Evolutionary conservation across 164 flowering plant species (phyloP).

Genomic region (Dillenia turbinata): DNA sequence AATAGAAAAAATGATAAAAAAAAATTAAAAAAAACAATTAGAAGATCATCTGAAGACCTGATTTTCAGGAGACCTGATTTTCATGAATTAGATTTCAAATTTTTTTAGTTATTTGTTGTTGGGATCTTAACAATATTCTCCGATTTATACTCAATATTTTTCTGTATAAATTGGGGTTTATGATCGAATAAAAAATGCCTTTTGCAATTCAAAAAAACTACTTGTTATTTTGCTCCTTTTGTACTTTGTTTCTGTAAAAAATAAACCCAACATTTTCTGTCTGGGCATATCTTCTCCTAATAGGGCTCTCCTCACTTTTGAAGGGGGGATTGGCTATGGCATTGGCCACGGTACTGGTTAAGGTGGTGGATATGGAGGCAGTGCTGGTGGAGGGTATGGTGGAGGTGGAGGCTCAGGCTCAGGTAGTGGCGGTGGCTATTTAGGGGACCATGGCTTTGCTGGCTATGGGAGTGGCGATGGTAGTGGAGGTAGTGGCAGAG

Average conservation of each 20-base stretch:
- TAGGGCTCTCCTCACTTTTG: constrained; percentile 24
- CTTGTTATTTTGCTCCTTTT: no score
- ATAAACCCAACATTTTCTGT: constrained; percentile 11
- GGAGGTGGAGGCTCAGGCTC: constrained; percentile 5
- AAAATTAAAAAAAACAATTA: not conserved
- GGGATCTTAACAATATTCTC: no score
- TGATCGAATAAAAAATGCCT: no score
- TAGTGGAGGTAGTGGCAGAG: constrained; percentile 10
- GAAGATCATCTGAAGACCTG: not conserved
- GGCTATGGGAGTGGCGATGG: constrained; percentile 10
- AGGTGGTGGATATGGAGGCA: constrained; percentile 11
- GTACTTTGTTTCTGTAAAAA: no score
- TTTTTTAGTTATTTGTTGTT: not conserved
- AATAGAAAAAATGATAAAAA: no score
- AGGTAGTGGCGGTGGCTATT: constrained; percentile 8
- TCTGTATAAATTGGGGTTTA: no score
- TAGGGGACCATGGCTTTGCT: constrained; percentile 3
- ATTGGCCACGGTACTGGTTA: constrained; percentile 8
- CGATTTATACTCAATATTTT: no score
- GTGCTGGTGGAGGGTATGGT: constrained; percentile 6
- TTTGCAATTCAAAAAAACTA: no score
- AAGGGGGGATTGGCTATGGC: constrained; percentile 11
- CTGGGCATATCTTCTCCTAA: constrained; percentile 22
- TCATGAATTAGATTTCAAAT: no score
- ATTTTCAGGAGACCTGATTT: no score